Evolutionary conservation across 2,329 filamentous ascomycete genomes (phyloP).

Genomic region (Reticulascus tulasneorum): DNA sequence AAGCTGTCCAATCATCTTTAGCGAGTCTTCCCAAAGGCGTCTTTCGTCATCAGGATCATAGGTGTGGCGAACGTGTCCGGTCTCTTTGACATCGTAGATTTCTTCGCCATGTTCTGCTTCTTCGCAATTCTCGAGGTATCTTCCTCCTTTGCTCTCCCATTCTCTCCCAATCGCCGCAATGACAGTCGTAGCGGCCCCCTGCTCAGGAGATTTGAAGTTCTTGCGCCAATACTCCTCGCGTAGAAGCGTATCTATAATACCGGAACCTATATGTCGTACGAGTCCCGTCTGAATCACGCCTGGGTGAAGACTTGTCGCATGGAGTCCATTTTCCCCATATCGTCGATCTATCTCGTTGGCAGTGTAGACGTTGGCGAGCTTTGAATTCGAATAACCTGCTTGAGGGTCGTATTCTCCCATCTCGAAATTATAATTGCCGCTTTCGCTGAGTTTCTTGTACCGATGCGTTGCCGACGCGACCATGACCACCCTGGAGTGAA

Average conservation of each 20-base stretch:
- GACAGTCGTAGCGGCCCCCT: conserved; percentile 44
- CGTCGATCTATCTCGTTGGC: conserved; percentile 46
- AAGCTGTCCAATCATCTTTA: conserved; percentile 2
- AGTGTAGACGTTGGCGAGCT: conserved; percentile 47
- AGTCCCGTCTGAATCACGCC: conserved; percentile 6
- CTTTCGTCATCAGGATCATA: conserved; percentile 8
- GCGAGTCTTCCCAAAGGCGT: conserved; percentile 1
- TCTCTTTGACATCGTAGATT: too few relatives aligned
- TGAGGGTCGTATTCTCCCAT: conserved; percentile 28
- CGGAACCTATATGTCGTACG: not conserved
- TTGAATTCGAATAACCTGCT: conserved; percentile 43
- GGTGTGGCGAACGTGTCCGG: too few relatives aligned
- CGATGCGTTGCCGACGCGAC: conserved; percentile 41
- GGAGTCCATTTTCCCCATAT: conserved; percentile 17
- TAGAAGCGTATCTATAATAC: not conserved
- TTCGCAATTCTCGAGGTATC: conserved; percentile 37
- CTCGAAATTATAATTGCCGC: conserved; percentile 24
- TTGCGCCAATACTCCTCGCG: too few relatives aligned
- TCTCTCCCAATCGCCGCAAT: conserved; percentile 36
- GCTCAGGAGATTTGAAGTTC: conserved; percentile 21
- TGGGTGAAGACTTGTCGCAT: conserved; percentile 20
- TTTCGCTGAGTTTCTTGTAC: conserved; percentile 20
- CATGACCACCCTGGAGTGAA: conserved; percentile 42
- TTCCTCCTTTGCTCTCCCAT: conserved; percentile 41
- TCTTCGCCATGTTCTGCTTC: conserved; percentile 1